These are phyloP conservation scores for Suillus clintonianus DNA, from an alignment of 768 basidiomycete genomes.

Conservation along the genomic window DNA sequence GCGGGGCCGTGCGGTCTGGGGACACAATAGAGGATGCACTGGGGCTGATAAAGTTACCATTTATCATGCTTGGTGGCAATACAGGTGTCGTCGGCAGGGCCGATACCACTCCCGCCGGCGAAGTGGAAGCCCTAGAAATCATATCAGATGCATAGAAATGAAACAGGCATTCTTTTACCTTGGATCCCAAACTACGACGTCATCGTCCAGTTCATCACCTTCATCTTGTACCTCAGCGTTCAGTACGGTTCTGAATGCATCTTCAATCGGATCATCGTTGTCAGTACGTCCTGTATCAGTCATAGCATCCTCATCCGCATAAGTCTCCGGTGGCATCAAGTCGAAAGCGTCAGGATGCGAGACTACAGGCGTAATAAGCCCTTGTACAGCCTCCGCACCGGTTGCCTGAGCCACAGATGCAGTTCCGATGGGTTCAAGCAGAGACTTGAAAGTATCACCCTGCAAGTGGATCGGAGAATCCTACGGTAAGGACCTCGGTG, in stretches of 20 bases:
- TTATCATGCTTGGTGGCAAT: conserved; percentile 2
- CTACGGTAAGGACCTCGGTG: conserved; percentile 16
- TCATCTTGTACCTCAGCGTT: conserved; percentile 42
- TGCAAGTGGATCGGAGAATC: conserved; percentile 26
- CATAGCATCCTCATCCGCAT: conserved; percentile 59
- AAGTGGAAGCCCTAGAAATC: conserved; percentile 18
- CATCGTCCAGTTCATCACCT: conserved; percentile 56
- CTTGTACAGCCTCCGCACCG: background rate
- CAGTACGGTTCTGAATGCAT: conserved; percentile 58
- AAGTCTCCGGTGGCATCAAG: conserved; percentile 12
- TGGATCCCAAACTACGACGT: conserved; percentile 79
- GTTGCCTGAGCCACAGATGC: background rate
- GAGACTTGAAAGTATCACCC: conserved; percentile 17
- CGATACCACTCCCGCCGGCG: conserved; percentile 15
- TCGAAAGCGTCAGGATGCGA: background rate
- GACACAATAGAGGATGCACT: conserved; percentile 4
- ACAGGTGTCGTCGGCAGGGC: conserved; percentile 23
- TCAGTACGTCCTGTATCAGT: conserved; percentile 75
- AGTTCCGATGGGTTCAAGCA: background rate
- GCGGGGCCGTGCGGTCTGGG: conserved; percentile 30
- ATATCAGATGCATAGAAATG: conserved; percentile 5
- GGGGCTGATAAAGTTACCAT: conserved; percentile 4
- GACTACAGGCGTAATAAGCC: background rate
- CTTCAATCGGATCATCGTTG: conserved; percentile 73
- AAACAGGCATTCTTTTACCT: conserved; percentile 38